Evolutionary conservation across 2,329 filamentous ascomycete species (phyloP).

Genomic region (Colletotrichum sp.): DNA sequence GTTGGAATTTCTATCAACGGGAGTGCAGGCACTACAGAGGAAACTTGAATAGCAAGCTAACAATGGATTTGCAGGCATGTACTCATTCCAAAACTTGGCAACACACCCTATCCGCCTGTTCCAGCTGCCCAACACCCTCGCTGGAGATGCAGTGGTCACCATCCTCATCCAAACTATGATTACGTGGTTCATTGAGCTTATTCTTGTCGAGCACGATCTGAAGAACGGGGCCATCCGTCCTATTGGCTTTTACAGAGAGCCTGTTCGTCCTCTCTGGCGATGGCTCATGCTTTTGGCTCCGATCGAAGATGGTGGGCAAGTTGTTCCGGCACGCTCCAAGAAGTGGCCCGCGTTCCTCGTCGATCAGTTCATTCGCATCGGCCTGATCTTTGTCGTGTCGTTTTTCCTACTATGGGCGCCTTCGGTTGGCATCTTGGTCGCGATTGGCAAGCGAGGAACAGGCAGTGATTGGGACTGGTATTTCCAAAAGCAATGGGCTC

Average conservation of each 20-base stretch:
- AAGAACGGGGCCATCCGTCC: slow-evolving; percentile 48
- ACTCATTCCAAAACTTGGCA: slow-evolving; percentile 41
- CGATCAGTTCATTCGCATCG: slow-evolving; percentile 39
- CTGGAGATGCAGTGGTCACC: slow-evolving; percentile 56
- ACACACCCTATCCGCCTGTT: slow-evolving; percentile 50
- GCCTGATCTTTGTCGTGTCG: slow-evolving; percentile 39
- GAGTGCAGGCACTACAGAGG: not conserved
- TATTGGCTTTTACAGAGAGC: slow-evolving; percentile 48
- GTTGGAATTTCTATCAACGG: not conserved
- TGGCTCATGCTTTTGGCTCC: slow-evolving; percentile 49
- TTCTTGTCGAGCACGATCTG: slow-evolving; percentile 54
- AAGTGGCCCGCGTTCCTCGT: slow-evolving; percentile 29
- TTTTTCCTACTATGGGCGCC: slow-evolving; percentile 51
- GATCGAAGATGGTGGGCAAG: slow-evolving; percentile 27
- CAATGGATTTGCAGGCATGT: slow-evolving; percentile 45
- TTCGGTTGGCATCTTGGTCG: slow-evolving; percentile 46
- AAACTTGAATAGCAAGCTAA: not conserved
- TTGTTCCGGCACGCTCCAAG: slow-evolving; percentile 29
- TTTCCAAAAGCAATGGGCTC: slow-evolving; percentile 47
- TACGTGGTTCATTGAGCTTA: slow-evolving; percentile 56
- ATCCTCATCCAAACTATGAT: slow-evolving; percentile 54
- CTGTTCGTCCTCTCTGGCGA: slow-evolving; percentile 34
- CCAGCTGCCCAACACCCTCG: slow-evolving; percentile 54
- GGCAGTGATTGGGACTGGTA: slow-evolving; percentile 43
- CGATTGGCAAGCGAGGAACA: slow-evolving; percentile 37